A percentile compares a stretch with the other conserved stretches of the same genome.
Evolutionary conservation across 2,329 filamentous ascomycete genomes (phyloP).

Genomic region (Leptoxyphium fumago): DNA sequence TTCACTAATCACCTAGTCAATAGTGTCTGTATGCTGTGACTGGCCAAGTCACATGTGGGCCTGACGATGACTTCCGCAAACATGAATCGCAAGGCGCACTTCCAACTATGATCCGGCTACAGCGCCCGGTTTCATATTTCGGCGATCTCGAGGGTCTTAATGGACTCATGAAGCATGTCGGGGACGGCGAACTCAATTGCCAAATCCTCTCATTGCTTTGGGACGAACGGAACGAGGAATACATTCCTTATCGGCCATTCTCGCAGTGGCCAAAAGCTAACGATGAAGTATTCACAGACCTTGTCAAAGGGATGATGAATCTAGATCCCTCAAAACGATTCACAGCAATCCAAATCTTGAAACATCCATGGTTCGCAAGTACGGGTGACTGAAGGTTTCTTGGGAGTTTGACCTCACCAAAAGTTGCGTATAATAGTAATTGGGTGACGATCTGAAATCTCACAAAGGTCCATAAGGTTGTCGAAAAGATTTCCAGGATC

Average conservation of each 20-base stretch:
- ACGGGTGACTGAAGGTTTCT: background rate
- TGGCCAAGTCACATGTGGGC: constrained; percentile 13
- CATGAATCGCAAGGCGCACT: constrained; percentile 12
- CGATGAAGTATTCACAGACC: background rate
- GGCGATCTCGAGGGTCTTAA: constrained; percentile 12
- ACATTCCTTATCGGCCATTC: background rate
- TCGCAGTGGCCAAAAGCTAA: background rate
- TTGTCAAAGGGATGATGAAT: background rate
- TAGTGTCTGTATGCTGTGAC: constrained; percentile 8
- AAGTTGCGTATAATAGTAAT: too few relatives aligned
- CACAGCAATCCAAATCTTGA: background rate
- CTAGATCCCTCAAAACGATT: background rate
- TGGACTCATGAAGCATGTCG: constrained; percentile 20
- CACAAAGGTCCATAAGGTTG: too few relatives aligned
- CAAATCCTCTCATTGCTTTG: constrained; percentile 11
- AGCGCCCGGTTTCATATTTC: constrained; percentile 20
- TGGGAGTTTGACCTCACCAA: too few relatives aligned
- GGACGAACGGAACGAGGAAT: constrained; percentile 2
- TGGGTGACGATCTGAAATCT: too few relatives aligned
- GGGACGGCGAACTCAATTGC: constrained; percentile 18
- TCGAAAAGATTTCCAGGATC: too few relatives aligned
- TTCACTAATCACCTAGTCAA: background rate
- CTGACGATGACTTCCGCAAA: constrained; percentile 14
- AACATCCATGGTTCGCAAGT: background rate
- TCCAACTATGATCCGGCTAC: constrained; percentile 13